Conservation (phyloP, 2,329 filamentous ascomycete genomes). For the Myriosclerotinia duriaeana region DNA sequence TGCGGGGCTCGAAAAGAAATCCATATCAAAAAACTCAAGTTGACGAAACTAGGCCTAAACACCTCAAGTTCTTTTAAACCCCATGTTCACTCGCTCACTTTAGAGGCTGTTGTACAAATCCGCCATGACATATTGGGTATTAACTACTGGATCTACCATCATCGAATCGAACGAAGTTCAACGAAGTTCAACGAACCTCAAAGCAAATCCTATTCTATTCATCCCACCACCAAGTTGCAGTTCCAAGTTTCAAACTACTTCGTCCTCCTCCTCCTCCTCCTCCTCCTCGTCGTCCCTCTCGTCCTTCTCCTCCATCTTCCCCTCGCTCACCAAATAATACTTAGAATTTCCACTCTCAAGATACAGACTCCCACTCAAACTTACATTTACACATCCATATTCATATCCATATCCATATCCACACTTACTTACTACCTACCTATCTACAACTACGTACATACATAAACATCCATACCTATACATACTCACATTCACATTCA, state of each 20-base stretch:
- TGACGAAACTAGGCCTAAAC: constrained; percentile 6
- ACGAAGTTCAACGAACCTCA: background rate
- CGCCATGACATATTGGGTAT: constrained; percentile 15
- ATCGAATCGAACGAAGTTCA: background rate
- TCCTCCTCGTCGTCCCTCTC: background rate
- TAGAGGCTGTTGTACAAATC: constrained; percentile 15
- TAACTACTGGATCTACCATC: constrained; percentile 1
- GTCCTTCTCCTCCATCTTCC: background rate
- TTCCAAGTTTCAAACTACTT: background rate
- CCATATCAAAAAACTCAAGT: background rate
- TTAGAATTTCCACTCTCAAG: background rate
- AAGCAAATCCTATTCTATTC: constrained; percentile 10
- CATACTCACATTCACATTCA: no score
- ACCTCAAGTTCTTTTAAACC: background rate
- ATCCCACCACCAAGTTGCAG: background rate
- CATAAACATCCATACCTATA: no score
- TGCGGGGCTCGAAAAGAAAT: constrained; percentile 2
- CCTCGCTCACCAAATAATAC: background rate
- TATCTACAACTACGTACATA: no score
- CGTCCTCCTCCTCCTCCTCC: background rate
- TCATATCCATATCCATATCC: background rate
- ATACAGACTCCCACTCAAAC: background rate
- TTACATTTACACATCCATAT: background rate
- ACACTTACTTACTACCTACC: background rate
- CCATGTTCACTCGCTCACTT: constrained; percentile 7